Evolutionary conservation across 495 filamentous ascomycete species (phyloP).

Genomic region (Neurospora hispaniola): DNA sequence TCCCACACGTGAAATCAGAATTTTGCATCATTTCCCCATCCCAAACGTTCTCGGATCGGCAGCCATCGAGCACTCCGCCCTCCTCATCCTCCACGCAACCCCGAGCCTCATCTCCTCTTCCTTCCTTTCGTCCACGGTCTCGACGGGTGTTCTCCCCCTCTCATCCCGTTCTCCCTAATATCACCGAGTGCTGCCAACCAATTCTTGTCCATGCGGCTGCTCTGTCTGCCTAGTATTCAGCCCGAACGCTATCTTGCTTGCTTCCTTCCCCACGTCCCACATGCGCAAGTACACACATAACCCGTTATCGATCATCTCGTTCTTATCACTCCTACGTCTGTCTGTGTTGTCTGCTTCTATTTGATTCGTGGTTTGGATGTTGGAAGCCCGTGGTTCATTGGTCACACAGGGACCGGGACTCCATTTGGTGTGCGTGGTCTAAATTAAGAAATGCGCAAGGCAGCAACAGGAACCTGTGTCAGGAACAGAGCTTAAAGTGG

Average conservation of each 20-base stretch:
- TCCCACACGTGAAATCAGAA: no score
- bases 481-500: background rate
- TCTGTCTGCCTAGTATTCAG: background rate
- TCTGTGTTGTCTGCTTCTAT: background rate
- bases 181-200: no score
- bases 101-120: background rate
- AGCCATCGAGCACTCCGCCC: background rate
- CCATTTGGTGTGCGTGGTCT: background rate
- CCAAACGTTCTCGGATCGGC: no score
- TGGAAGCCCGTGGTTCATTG: background rate
- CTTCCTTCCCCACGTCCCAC: background rate
- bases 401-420: background rate
- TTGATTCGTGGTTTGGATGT: background rate
- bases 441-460: background rate
- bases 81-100: background rate
- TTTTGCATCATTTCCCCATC: no score
- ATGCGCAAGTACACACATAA: background rate
- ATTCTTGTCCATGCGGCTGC: background rate
- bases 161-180: no score
- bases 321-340: background rate
- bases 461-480: background rate
- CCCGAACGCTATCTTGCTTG: background rate
- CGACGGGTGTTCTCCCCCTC: background rate
- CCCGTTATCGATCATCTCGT: background rate
- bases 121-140: background rate